These are phyloP conservation scores for Jaltomata sinuosa DNA, from an alignment of 257 asterid genomes.

Conservation along the genomic window DNA sequence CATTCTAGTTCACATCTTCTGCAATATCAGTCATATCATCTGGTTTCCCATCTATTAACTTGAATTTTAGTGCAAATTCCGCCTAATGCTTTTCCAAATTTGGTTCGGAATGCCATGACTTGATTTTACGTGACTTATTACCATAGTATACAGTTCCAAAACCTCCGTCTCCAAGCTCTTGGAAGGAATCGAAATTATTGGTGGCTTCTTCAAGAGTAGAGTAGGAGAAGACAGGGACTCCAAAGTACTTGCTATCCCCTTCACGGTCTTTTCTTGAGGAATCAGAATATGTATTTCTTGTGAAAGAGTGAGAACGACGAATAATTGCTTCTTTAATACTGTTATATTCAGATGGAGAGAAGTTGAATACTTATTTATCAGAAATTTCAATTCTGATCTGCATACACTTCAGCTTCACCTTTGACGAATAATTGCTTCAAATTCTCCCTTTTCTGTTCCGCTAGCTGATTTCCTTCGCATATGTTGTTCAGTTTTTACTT, in stretches of 20 bases:
- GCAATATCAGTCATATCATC: not conserved
- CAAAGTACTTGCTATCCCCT: slow-evolving; percentile 17
- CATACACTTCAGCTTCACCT: too few species aligned
- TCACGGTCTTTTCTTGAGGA: slow-evolving; percentile 17
- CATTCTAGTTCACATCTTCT: not conserved
- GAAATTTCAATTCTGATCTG: too few species aligned
- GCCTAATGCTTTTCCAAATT: not conserved
- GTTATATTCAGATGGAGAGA: too few species aligned
- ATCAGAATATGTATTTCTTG: not conserved
- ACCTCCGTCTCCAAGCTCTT: slow-evolving; percentile 54
- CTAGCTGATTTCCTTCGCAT: too few species aligned
- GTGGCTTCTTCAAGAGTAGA: slow-evolving; percentile 41
- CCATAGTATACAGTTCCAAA: slow-evolving; percentile 46
- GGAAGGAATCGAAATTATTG: slow-evolving; percentile 23
- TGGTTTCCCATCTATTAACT: not conserved
- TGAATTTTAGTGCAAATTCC: not conserved
- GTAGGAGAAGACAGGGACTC: slow-evolving; percentile 32
- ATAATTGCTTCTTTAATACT: too few species aligned
- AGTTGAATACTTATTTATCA: too few species aligned
- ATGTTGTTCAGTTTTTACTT: too few species aligned
- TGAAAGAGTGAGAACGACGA: not conserved
- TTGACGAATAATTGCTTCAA: not conserved
- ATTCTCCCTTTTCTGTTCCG: not conserved
- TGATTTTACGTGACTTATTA: slow-evolving; percentile 3
- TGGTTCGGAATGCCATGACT: not conserved